Conservation (phyloP, 1,284 basidiomycete genomes). For the Pseudozyma hubeiensis region DNA sequence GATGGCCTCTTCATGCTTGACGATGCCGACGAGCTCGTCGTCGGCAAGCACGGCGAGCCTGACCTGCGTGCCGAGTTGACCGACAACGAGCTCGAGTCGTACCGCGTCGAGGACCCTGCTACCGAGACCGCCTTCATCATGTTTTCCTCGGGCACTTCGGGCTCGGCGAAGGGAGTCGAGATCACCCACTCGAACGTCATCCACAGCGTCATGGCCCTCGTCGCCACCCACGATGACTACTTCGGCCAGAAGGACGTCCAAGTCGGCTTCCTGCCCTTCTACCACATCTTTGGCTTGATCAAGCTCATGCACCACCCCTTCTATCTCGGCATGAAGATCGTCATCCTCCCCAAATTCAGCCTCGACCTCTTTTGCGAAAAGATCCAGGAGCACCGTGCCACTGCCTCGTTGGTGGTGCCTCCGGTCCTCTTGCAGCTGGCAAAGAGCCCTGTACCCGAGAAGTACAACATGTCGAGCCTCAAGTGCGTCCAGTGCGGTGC, state of each 20-base stretch:
- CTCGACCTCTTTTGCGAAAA: constrained; percentile 77
- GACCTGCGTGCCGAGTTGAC: constrained; percentile 47
- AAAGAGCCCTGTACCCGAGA: constrained; percentile 79
- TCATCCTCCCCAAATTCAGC: constrained; percentile 81
- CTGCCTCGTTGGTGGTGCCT: constrained; percentile 79
- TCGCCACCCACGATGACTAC: constrained; percentile 41
- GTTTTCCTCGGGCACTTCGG: constrained; percentile 64
- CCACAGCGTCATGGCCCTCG: constrained; percentile 51
- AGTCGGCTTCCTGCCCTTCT: constrained; percentile 63
- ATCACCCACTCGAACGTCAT: constrained; percentile 64
- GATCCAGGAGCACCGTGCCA: constrained; percentile 77
- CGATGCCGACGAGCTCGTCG: constrained; percentile 46
- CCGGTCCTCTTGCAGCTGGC: constrained; percentile 82
- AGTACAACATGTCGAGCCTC: constrained; percentile 78
- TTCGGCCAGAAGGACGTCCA: constrained; percentile 48
- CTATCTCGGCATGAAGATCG: constrained; percentile 74
- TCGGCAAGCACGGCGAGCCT: constrained; percentile 40
- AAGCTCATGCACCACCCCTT: constrained; percentile 78
- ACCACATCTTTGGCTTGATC: constrained; percentile 70
- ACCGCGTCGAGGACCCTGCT: constrained; percentile 43
- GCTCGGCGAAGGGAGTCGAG: constrained; percentile 65
- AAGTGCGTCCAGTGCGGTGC: constrained; percentile 79
- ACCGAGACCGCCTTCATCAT: constrained; percentile 56
- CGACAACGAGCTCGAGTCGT: constrained; percentile 43
- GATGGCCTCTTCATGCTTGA: constrained; percentile 59